phyloP scores from a whole-genome alignment of 768 basidiomycete species.

The Mrakia hoshinonis region DNA sequence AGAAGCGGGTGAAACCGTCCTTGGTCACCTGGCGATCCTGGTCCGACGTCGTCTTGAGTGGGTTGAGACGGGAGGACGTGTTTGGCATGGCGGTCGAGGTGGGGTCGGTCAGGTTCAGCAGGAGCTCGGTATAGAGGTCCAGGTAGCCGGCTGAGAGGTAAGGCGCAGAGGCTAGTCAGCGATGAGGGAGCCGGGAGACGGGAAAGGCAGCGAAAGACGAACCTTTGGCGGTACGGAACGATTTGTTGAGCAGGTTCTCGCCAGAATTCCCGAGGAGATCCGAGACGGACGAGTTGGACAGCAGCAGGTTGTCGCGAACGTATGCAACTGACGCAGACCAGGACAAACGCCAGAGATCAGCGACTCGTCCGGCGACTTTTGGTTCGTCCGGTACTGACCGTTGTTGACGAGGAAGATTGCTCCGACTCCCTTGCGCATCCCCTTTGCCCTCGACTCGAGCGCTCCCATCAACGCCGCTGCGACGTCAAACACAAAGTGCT shows the following conservation, averaged over 20 bases:
- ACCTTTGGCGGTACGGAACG: conserved; percentile 25
- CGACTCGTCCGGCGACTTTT: neutral
- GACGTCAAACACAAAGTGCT: conserved; percentile 28
- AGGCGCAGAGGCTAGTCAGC: neutral
- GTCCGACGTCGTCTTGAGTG: neutral
- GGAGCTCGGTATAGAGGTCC: conserved; percentile 6
- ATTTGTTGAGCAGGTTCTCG: conserved; percentile 23
- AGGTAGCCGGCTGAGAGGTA: conserved; percentile 16
- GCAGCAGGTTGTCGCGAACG: conserved; percentile 16
- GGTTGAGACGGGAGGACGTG: conserved; percentile 11
- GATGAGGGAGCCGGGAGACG: neutral
- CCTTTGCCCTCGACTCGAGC: conserved; percentile 10
- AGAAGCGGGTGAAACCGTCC: conserved; percentile 23
- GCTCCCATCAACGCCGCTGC: conserved; percentile 2
- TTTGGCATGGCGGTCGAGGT: neutral
- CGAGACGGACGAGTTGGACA: neutral
- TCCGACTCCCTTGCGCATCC: conserved; percentile 11
- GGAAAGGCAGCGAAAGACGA: neutral
- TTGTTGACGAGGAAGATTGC: conserved; percentile 27
- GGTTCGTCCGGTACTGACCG: conserved; percentile 1
- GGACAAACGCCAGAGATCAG: neutral
- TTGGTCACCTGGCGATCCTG: conserved; percentile 20
- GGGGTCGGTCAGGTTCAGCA: conserved; percentile 2
- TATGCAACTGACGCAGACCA: conserved; percentile 17
- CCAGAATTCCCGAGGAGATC: conserved; percentile 15